These are phyloP conservation scores for Calonectria hawksworthii DNA, from an alignment of 2,329 filamentous ascomycete genomes.

Conservation along the genomic window DNA sequence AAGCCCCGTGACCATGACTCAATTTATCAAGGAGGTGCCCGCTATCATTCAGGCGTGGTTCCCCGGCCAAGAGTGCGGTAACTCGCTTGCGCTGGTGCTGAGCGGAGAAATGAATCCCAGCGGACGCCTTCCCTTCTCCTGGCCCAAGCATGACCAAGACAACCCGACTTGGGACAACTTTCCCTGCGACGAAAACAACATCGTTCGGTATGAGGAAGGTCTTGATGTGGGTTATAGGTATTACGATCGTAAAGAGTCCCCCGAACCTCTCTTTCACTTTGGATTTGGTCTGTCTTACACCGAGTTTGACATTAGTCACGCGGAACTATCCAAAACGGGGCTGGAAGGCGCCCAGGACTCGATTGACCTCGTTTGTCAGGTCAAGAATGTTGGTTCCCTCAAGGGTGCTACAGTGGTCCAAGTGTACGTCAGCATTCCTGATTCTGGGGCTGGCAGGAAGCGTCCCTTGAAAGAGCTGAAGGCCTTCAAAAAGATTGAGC, in stretches of 20 bases:
- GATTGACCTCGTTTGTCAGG: neutral
- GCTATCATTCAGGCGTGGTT: slow-evolving; percentile 76
- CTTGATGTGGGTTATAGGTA: slow-evolving; percentile 29
- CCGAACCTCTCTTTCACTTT: slow-evolving; percentile 27
- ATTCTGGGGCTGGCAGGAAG: neutral
- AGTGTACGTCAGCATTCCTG: neutral
- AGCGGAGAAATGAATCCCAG: slow-evolving; percentile 72
- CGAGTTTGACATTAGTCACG: slow-evolving; percentile 1
- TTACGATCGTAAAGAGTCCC: slow-evolving; percentile 19
- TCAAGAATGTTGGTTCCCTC: neutral
- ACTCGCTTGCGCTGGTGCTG: slow-evolving; percentile 75
- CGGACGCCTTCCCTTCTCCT: slow-evolving; percentile 19
- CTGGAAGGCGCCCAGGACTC: neutral
- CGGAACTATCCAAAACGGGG: neutral
- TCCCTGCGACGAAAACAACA: neutral
- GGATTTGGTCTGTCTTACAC: slow-evolving; percentile 30
- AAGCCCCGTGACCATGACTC: slow-evolving; percentile 66
- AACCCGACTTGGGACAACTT: slow-evolving; percentile 19
- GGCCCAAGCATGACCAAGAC: slow-evolving; percentile 22
- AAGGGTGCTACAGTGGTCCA: slow-evolving; percentile 11
- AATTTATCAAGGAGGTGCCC: slow-evolving; percentile 65
- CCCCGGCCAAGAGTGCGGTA: slow-evolving; percentile 76
- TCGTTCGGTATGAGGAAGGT: slow-evolving; percentile 18
- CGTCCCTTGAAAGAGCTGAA: slow-evolving; percentile 11
- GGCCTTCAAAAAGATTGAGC: neutral